Conservation (phyloP, 345 rosid species). For the Melaleuca alternifolia region DNA sequence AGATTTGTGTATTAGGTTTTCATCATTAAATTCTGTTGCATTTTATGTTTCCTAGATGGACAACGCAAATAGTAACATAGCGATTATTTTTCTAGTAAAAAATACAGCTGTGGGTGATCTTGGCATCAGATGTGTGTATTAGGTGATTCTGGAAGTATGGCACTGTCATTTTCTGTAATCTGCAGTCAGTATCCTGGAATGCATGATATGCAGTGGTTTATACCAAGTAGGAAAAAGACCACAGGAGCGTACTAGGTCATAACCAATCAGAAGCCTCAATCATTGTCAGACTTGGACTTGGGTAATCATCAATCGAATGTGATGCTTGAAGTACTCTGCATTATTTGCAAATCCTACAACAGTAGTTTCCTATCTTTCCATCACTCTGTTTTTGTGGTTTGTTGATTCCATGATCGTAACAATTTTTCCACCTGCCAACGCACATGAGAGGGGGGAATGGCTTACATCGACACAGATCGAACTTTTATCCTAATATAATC, state of each 20-base stretch:
- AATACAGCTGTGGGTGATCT: neutral
- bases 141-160: neutral
- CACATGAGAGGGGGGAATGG: constrained; percentile 91
- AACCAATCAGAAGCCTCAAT: no score
- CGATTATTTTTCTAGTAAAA: neutral
- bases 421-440: constrained; percentile 60
- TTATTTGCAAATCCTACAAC: neutral
- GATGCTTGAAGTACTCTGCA: neutral
- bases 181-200: no score
- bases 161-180: no score
- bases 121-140: neutral
- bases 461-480: constrained; percentile 82
- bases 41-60: neutral
- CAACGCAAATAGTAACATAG: neutral
- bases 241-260: no score
- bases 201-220: no score
- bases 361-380: neutral
- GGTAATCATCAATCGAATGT: neutral
- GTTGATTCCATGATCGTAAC: neutral
- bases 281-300: no score
- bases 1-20: neutral
- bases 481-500: constrained; percentile 51
- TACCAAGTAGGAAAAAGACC: no score
- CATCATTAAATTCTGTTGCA: neutral
- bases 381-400: neutral